phyloP scores from a whole-genome alignment of 106 monocot species.

The Dactylorhiza incarnata region DNA sequence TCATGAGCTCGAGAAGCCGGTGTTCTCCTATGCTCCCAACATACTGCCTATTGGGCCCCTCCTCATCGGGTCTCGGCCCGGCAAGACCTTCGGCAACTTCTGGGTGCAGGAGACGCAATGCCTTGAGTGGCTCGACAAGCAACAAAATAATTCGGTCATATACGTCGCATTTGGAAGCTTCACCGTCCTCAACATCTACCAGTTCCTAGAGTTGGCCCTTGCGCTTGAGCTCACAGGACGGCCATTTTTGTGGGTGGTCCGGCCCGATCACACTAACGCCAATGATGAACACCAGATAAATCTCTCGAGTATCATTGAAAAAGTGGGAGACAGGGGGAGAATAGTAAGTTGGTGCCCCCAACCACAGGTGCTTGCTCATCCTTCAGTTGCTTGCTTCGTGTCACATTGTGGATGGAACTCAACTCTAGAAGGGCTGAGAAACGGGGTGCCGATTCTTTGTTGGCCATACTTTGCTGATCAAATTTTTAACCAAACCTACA shows the following conservation, averaged over 20 bases:
- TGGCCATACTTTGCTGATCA: slow-evolving; percentile 55
- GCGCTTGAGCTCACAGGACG: slow-evolving; percentile 40
- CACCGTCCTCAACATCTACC: slow-evolving; percentile 26
- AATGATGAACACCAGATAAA: slow-evolving; percentile 4
- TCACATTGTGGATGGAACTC: slow-evolving; percentile 65
- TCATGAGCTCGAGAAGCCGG: slow-evolving; percentile 22
- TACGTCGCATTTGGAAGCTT: slow-evolving; percentile 69
- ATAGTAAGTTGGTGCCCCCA: slow-evolving; percentile 45
- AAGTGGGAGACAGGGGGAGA: slow-evolving; percentile 15
- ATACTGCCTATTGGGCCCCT: slow-evolving; percentile 29
- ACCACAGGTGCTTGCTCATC: slow-evolving; percentile 43
- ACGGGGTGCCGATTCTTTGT: slow-evolving; percentile 56
- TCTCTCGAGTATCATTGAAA: slow-evolving; percentile 8
- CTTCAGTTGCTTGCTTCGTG: slow-evolving; percentile 48
- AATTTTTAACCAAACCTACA: slow-evolving; percentile 35
- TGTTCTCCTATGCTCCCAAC: slow-evolving; percentile 3
- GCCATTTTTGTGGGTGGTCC: slow-evolving; percentile 59
- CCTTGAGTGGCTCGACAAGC: slow-evolving; percentile 44
- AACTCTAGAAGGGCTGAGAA: slow-evolving; percentile 33
- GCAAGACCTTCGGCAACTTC: slow-evolving; percentile 16
- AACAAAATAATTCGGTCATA: slow-evolving; percentile 33
- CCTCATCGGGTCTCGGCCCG: background rate
- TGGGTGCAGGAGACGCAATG: slow-evolving; percentile 38
- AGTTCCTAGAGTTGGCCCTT: slow-evolving; percentile 42
- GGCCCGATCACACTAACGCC: slow-evolving; percentile 26